Evolutionary conservation across 371 early-diverging fungal species (phyloP).

Genomic region (Entomophthora muscae): DNA sequence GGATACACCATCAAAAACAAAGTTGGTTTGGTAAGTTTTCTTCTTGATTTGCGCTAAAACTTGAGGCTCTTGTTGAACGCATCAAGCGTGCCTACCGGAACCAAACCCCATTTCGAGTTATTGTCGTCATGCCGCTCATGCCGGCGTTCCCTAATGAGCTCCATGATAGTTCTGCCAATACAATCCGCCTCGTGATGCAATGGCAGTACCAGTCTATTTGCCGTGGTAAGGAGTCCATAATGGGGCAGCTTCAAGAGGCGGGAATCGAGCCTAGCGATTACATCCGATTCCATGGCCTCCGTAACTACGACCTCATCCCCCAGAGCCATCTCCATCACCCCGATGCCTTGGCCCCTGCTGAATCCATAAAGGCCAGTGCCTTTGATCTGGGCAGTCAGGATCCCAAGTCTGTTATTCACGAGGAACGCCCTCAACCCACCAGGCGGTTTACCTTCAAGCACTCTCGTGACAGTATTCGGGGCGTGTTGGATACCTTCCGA

Average conservation of each 20-base stretch:
- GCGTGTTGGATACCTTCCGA: too few species aligned
- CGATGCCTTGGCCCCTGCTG: slow-evolving; percentile 9
- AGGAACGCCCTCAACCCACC: too few species aligned
- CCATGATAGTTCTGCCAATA: slow-evolving; percentile 51
- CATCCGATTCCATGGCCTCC: slow-evolving; percentile 56
- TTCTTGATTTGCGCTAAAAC: slow-evolving; percentile 7
- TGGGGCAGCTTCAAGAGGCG: slow-evolving; percentile 31
- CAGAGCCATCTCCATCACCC: slow-evolving; percentile 12
- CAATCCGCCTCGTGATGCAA: slow-evolving; percentile 63
- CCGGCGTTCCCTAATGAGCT: slow-evolving; percentile 84
- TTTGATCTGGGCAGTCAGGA: background rate
- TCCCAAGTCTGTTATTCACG: too few species aligned
- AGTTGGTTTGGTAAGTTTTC: slow-evolving; percentile 12
- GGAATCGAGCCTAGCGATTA: slow-evolving; percentile 58
- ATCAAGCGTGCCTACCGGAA: slow-evolving; percentile 57
- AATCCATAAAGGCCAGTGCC: background rate
- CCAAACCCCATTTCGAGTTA: slow-evolving; percentile 56
- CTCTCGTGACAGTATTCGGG: too few species aligned
- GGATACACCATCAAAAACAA: slow-evolving; percentile 11
- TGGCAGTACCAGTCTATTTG: slow-evolving; percentile 70
- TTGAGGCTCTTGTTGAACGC: slow-evolving; percentile 62
- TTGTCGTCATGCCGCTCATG: slow-evolving; percentile 80
- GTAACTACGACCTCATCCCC: slow-evolving; percentile 42
- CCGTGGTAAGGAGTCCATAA: slow-evolving; percentile 53
- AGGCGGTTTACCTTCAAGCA: too few species aligned